phyloP scores from a whole-genome alignment of 805 yeast species.

The Isabelozyma pseudorhagii region DNA sequence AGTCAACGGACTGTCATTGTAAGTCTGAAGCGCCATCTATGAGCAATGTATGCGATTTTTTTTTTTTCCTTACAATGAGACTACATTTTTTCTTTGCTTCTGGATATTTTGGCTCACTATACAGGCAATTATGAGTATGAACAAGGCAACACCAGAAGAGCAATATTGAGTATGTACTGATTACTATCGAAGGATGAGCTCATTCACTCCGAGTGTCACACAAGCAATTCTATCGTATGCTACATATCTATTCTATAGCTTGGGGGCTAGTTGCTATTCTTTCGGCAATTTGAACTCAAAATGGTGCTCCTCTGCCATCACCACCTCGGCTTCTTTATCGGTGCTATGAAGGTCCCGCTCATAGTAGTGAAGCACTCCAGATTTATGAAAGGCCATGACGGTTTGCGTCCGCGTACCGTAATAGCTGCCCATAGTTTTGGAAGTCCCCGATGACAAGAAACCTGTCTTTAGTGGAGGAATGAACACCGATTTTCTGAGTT shows the following conservation, averaged over 20 bases:
- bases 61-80: too few species aligned
- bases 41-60: background rate
- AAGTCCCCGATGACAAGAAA: conserved; percentile 8
- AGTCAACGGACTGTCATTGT: conserved; percentile 21
- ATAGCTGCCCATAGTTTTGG: conserved; percentile 40
- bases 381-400: conserved; percentile 55
- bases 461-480: conserved; percentile 59
- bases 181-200: too few species aligned
- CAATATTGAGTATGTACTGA: too few species aligned
- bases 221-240: background rate
- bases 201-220: too few species aligned
- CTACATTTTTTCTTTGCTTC: too few species aligned
- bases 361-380: conserved; percentile 51
- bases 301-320: conserved; percentile 8
- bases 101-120: too few species aligned
- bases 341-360: conserved; percentile 60
- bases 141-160: too few species aligned
- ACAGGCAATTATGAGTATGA: too few species aligned
- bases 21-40: conserved; percentile 8
- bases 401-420: conserved; percentile 93
- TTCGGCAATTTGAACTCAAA: conserved; percentile 10
- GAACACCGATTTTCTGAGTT: conserved; percentile 59
- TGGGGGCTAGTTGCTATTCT: conserved; percentile 2
- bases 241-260: background rate
- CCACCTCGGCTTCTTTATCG: conserved; percentile 21